These are phyloP conservation scores for Chytriomyces confervae DNA, from an alignment of 192 early-diverging fungal species.

Conservation along the genomic window DNA sequence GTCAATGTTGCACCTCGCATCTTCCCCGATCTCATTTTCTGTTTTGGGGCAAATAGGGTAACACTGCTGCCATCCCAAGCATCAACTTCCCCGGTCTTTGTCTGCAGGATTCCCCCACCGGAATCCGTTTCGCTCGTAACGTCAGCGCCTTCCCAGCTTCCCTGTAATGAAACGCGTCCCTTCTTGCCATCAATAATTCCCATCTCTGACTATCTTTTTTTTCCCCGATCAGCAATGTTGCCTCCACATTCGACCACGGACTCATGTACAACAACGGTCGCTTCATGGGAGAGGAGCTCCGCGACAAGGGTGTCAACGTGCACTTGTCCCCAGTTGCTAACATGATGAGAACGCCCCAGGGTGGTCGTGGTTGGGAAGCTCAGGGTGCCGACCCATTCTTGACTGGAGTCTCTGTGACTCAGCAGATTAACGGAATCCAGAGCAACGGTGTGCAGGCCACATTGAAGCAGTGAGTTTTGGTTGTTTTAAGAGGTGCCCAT, in stretches of 20 bases:
- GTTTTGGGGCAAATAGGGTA: not conserved
- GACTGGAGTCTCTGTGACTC: slow-evolving; percentile 33
- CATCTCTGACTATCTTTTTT: slow-evolving; percentile 24
- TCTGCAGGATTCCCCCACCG: slow-evolving; percentile 62
- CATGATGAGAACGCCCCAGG: slow-evolving; percentile 36
- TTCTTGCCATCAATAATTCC: not conserved
- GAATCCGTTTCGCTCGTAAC: slow-evolving; percentile 50
- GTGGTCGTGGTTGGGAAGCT: slow-evolving; percentile 53
- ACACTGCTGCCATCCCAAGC: not conserved
- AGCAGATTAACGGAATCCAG: slow-evolving; percentile 50
- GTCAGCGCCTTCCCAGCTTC: slow-evolving; percentile 28
- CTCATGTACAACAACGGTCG: slow-evolving; percentile 54
- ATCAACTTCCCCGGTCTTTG: slow-evolving; percentile 53
- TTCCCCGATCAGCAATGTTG: slow-evolving; percentile 59
- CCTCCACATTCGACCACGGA: slow-evolving; percentile 63
- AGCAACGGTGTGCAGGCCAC: slow-evolving; percentile 60
- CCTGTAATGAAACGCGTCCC: slow-evolving; percentile 20
- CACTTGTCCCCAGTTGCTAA: slow-evolving; percentile 40
- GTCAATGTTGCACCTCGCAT: too few relatives aligned
- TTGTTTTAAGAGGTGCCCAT: slow-evolving; percentile 54
- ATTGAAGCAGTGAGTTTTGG: slow-evolving; percentile 58
- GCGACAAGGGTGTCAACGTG: slow-evolving; percentile 59
- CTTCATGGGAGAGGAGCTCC: slow-evolving; percentile 60
- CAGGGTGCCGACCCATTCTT: slow-evolving; percentile 58
- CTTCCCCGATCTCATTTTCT: too few relatives aligned